Base-by-base conservation (phyloP, 2,329 filamentous ascomycete species). In the Sporothrix mexicana region DNA sequence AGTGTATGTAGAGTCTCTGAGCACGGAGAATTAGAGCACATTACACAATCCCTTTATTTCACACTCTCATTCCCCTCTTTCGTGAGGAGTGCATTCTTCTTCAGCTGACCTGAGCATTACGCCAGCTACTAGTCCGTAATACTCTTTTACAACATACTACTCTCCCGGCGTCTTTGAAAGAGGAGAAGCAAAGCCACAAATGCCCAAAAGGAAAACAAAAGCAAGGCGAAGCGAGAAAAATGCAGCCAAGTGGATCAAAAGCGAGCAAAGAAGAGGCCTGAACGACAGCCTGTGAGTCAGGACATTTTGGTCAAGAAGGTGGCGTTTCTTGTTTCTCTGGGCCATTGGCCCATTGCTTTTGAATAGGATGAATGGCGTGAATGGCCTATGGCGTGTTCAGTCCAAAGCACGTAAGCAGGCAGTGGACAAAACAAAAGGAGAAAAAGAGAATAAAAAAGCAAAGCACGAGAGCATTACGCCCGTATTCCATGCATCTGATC, bases 191-290 rank as follows among this genome's bases (percentile, higher is more conserved):
- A 62, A 30, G 25, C 25, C n/a, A 49, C 62, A 20, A 49, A 43
- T 51, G 20, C 30, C 5, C 20, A 5, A 23, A 64, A 64, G 45
- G 17, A 45, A 64, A 64, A 45, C 59, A 64, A 62, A 23, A 62
- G 0, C 25, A n/a, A 41, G 41, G 2, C 1, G 59, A 64, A 64
- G 59, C 59, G 59, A 64, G 36, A 62, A 43, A 49, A 55, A 69
- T 30, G 25, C 49, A 69, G 66, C 49, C 49, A 69, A 69, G 66
- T 57, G 66, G 66, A 43, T 41, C 41, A 25, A 4, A 53, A 15
- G 6, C 41, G 20, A 30, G n/a, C n/a, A 36, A 45, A 20, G 30
- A 17, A 64, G 43, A 45, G 41, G 59, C 17, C 25, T 20, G 6
- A 12, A 15, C 12, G 13, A 25, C 23, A 9, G 25, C 47, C 47